Percentiles rank a stretch among this genome's conserved stretches.
These are phyloP conservation scores for Lyophyllum shimeji DNA, from an alignment of 768 basidiomycete species.

Conservation along the genomic window DNA sequence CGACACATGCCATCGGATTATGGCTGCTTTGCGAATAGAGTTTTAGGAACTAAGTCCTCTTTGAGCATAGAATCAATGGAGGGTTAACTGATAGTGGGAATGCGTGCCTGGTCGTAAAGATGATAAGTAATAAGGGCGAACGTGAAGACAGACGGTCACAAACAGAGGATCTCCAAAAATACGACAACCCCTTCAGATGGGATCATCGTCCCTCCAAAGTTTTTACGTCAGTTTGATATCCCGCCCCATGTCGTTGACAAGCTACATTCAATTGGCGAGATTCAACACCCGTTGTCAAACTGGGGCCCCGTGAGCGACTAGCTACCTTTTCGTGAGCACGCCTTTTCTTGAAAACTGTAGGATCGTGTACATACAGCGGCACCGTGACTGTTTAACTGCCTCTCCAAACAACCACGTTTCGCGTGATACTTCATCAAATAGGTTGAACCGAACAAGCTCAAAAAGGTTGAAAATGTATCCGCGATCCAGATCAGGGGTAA, in stretches of 20 bases:
- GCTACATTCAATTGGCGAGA: background rate
- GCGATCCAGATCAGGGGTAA: slow-evolving; percentile 9
- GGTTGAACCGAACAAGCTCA: slow-evolving; percentile 4
- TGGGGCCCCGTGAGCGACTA: background rate
- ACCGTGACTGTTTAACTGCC: background rate
- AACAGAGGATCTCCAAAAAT: background rate
- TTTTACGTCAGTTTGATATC: slow-evolving; percentile 4
- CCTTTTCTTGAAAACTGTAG: background rate
- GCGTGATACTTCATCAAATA: slow-evolving; percentile 2
- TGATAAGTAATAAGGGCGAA: slow-evolving; percentile 15
- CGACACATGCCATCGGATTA: slow-evolving; percentile 34
- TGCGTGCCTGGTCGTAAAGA: slow-evolving; percentile 25
- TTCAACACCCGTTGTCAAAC: slow-evolving; percentile 5
- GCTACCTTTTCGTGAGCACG: background rate
- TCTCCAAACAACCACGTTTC: background rate
- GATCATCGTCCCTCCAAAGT: slow-evolving; percentile 2
- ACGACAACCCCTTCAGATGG: background rate
- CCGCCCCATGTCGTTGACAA: background rate
- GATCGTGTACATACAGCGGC: background rate
- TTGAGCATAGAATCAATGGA: slow-evolving; percentile 29
- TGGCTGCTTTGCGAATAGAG: slow-evolving; percentile 41
- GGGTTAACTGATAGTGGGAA: slow-evolving; percentile 34
- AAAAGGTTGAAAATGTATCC: background rate
- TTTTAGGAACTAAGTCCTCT: slow-evolving; percentile 42
- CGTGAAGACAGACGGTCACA: slow-evolving; percentile 7